These are phyloP conservation scores for Alternaria hordeiaustralica DNA, from an alignment of 2,329 filamentous ascomycete genomes.

Conservation along the genomic window DNA sequence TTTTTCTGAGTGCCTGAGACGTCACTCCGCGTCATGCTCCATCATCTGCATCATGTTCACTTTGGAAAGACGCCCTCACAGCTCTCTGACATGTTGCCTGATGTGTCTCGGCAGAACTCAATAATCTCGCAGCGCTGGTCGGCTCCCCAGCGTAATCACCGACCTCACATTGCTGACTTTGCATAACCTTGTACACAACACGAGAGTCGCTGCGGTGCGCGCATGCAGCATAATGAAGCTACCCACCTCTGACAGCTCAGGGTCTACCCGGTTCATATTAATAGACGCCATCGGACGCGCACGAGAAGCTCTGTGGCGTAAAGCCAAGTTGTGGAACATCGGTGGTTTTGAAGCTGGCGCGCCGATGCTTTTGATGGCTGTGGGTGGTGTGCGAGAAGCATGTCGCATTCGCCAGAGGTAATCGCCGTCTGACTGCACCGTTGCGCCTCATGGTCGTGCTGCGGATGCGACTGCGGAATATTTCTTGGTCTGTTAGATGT, in stretches of 20 bases:
- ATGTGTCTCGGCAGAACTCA: conserved; percentile 1
- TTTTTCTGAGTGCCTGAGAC: not conserved
- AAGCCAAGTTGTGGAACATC: conserved; percentile 9
- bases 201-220: not conserved
- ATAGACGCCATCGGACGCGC: conserved; percentile 2
- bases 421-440: conserved; percentile 10
- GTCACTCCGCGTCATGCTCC: not conserved
- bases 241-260: not conserved
- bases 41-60: not conserved
- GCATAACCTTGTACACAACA: conserved; percentile 2
- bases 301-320: conserved; percentile 5
- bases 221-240: not conserved
- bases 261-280: conserved; percentile 6
- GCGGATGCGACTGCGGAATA: conserved; percentile 7
- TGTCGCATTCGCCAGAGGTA: conserved; percentile 5
- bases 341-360: conserved; percentile 5
- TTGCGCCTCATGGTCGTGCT: conserved; percentile 7
- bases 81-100: not conserved
- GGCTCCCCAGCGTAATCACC: conserved; percentile 15
- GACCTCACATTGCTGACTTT: not conserved
- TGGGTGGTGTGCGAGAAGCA: conserved; percentile 10
- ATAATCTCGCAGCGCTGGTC: not conserved
- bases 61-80: not conserved
- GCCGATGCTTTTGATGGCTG: conserved; percentile 10
- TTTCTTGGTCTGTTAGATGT: conserved; percentile 4